These are phyloP conservation scores for Boletus patriciae DNA, from an alignment of 768 basidiomycete genomes.

Conservation along the genomic window DNA sequence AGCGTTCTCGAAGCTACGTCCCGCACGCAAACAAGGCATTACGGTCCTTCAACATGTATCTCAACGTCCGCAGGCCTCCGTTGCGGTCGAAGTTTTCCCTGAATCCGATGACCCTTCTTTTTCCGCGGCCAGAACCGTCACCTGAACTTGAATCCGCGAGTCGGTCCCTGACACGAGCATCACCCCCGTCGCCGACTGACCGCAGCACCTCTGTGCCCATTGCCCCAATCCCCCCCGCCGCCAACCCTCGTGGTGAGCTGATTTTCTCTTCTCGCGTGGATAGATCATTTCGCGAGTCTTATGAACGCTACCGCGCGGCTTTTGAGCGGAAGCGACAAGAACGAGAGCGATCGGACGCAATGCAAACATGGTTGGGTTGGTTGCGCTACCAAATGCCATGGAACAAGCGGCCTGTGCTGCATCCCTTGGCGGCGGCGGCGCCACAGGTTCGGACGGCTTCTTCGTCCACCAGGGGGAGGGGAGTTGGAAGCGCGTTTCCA, in stretches of 20 bases:
- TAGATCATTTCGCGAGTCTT: constrained; percentile 78
- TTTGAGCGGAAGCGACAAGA: constrained; percentile 82
- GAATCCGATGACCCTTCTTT: constrained; percentile 41
- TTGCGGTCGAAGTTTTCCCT: constrained; percentile 57
- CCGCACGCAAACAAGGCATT: constrained; percentile 93
- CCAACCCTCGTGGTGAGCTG: constrained; percentile 92
- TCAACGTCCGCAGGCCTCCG: constrained; percentile 87
- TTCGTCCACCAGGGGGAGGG: constrained; percentile 27
- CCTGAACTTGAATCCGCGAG: constrained; percentile 20
- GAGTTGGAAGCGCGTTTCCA: constrained; percentile 24
- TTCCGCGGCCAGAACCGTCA: constrained; percentile 31
- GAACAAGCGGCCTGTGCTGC: constrained; percentile 19
- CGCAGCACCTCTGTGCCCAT: constrained; percentile 49
- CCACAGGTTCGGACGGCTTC: constrained; percentile 27
- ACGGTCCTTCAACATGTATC: constrained; percentile 92
- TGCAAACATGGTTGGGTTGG: constrained; percentile 34
- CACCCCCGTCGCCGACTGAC: constrained; percentile 36
- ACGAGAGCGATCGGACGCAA: constrained; percentile 44
- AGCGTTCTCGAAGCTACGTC: constrained; percentile 67
- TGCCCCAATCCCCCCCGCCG: constrained; percentile 79
- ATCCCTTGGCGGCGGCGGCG: constrained; percentile 2
- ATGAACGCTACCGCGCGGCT: constrained; percentile 85
- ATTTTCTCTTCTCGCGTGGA: constrained; percentile 93
- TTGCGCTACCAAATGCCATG: constrained; percentile 30
- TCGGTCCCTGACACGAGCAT: constrained; percentile 29